Evolutionary conservation across 495 filamentous ascomycete genomes (phyloP).

Genomic region (Neurospora terricola): DNA sequence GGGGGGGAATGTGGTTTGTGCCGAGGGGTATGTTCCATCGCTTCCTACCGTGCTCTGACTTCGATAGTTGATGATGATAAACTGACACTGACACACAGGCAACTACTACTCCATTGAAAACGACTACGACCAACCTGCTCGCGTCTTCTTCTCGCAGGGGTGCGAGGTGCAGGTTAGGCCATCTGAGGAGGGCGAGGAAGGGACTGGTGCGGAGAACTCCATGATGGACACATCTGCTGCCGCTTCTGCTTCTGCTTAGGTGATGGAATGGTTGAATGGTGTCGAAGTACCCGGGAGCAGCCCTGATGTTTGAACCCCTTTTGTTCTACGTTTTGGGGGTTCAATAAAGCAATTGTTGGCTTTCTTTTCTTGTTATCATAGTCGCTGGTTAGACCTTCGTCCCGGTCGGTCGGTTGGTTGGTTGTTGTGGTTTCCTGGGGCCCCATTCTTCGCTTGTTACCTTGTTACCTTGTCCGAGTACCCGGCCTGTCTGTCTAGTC

Average conservation of each 20-base stretch:
- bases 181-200: constrained; percentile 1
- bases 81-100: too few relatives aligned
- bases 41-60: too few relatives aligned
- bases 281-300: background rate
- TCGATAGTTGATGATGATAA: too few relatives aligned
- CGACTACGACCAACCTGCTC: constrained; percentile 51
- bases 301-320: background rate
- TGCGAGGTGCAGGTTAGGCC: constrained; percentile 39
- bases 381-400: background rate
- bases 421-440: background rate
- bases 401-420: too few relatives aligned
- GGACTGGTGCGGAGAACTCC: background rate
- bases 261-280: background rate
- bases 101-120: constrained; percentile 82
- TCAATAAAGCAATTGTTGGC: background rate
- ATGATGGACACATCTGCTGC: background rate
- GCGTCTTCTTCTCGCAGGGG: constrained; percentile 80
- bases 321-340: background rate
- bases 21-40: too few relatives aligned
- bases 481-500: background rate
- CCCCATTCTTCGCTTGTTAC: background rate
- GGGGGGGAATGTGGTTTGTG: constrained; percentile 36
- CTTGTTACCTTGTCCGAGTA: background rate
- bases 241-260: background rate
- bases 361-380: background rate